Evolutionary conservation across 768 basidiomycete species (phyloP).

Genomic region (Podaxis rugospora): DNA sequence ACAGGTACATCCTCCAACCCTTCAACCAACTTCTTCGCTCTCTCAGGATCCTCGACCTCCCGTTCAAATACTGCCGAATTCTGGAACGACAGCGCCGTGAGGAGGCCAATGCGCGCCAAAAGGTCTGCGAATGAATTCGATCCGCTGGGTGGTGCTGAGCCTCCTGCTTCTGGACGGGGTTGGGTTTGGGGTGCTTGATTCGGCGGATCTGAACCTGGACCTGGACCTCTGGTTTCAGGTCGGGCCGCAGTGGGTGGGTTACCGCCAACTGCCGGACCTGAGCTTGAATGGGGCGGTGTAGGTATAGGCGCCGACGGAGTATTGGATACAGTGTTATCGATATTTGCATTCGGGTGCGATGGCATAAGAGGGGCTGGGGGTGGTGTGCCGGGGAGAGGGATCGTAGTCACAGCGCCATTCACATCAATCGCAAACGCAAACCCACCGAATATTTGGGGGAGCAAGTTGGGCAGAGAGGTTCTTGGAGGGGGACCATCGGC

Average conservation of each 20-base stretch:
- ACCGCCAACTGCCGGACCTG: too few species aligned
- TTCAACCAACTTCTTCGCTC: slow-evolving; percentile 57
- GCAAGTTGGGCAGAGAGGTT: neutral
- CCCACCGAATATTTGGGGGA: too few species aligned
- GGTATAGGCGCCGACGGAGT: too few species aligned
- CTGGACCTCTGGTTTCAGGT: too few species aligned
- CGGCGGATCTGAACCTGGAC: neutral
- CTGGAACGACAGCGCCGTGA: slow-evolving; percentile 16
- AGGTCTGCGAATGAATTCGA: slow-evolving; percentile 5
- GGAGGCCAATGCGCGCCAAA: slow-evolving; percentile 14
- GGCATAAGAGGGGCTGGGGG: too few species aligned
- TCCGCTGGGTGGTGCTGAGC: neutral
- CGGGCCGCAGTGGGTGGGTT: too few species aligned
- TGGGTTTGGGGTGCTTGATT: neutral
- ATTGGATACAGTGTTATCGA: too few species aligned
- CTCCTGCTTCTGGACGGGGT: neutral
- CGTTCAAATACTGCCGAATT: slow-evolving; percentile 23
- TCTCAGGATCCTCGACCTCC: slow-evolving; percentile 58
- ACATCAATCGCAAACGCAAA: too few species aligned
- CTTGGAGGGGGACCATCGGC: neutral
- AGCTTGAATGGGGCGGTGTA: too few species aligned
- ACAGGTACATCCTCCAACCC: slow-evolving; percentile 64
- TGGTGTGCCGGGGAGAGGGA: neutral
- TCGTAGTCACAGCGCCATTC: too few species aligned
- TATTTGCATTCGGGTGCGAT: too few species aligned